Evolutionary conservation across 1,139 yeast genomes (phyloP), one percentile per base, ranked within the genome.

Genomic region (Kluyveromyces sp.): DNA sequence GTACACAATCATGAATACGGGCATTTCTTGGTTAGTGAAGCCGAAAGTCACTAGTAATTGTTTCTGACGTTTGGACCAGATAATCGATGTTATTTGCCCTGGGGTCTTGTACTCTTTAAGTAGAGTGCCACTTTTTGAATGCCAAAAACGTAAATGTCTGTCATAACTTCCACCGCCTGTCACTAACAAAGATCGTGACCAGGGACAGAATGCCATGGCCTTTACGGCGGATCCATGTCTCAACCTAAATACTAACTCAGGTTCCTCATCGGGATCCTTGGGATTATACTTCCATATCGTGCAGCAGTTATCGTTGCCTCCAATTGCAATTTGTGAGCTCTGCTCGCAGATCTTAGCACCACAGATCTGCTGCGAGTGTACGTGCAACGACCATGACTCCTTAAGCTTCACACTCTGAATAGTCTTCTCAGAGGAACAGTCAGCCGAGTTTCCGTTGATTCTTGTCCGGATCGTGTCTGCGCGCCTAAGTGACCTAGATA

Each of bases 121-220:
- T 36, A 84, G 61, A 0, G 92, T 80, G 0, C 95, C 96, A 0
- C 92, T 71, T 2, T 67, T 66, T 0, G 92, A 74, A 61, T 89
- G 95, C 95, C 96, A 88, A 58, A 87, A 85, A 43, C 87, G 68
- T 12, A 70, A 66, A 19, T 69, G 70, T 68, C 83, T 71, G 58
- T 84, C 94, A 44, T 80, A 77, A 20, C 85, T 78, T 0, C 94
- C 94, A 17, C 89, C 94, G 0, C 94, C 94, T 0, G 94, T 83
- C 7, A 87, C 94, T 43, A 84, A 64, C 22, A 84, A 62, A 36
- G 82, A 75, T 42, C 74, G 76, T 49, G 84, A 82, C 78, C 83
- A 82, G 0, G 94, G 94, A 60, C 94, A 83, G 68, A 80, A 84
- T 19, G 86, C 78, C 48, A 84, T 69, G 0, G 94, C 94, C 60